Evolutionary conservation across 2,329 filamentous ascomycete species (phyloP).

Genomic region (Cyanodermella asteris): DNA sequence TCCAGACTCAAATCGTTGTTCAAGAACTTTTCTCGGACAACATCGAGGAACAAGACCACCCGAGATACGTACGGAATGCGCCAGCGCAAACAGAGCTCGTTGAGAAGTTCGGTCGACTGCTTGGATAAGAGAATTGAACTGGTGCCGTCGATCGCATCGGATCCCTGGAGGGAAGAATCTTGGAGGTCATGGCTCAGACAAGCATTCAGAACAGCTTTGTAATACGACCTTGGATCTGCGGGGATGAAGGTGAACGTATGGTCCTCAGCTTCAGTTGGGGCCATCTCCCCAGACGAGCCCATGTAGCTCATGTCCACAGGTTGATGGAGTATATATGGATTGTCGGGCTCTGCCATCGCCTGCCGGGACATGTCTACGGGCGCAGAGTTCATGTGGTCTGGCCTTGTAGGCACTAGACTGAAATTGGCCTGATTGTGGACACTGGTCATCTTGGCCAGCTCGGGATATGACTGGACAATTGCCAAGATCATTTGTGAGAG

Average conservation of each 20-base stretch:
- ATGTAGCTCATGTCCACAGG: constrained; percentile 45
- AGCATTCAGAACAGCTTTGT: constrained; percentile 61
- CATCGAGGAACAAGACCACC: constrained; percentile 62
- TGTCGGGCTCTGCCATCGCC: constrained; percentile 26
- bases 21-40: constrained; percentile 63
- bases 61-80: constrained; percentile 66
- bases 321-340: constrained; percentile 41
- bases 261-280: constrained; percentile 18
- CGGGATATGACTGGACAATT: constrained; percentile 66
- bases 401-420: constrained; percentile 20
- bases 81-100: constrained; percentile 74
- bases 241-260: constrained; percentile 76
- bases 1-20: constrained; percentile 64
- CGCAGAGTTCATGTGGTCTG: constrained; percentile 15
- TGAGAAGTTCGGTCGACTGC: constrained; percentile 59
- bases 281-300: constrained; percentile 31
- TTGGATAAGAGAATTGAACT: constrained; percentile 40
- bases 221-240: constrained; percentile 58
- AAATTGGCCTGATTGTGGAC: constrained; percentile 35
- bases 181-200: constrained; percentile 42
- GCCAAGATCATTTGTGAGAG: constrained; percentile 85
- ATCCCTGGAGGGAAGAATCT: constrained; percentile 29
- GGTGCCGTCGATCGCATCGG: constrained; percentile 24
- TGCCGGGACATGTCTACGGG: too few relatives aligned
- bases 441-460: constrained; percentile 57